Conservation (phyloP, 148 eudicot genomes). For the Cornus florida region DNA sequence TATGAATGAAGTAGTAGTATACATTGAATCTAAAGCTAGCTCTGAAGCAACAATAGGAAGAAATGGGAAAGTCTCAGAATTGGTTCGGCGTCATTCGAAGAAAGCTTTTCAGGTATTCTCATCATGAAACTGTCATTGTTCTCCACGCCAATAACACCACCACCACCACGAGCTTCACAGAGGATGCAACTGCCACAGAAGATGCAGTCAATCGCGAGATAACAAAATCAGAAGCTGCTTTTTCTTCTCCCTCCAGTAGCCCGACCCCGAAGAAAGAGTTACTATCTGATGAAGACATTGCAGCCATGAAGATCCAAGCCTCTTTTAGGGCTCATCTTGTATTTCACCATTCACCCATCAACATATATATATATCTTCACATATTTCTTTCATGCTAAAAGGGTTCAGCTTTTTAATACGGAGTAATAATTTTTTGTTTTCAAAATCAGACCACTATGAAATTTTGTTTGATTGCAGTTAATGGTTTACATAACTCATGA, state of each 20-base stretch:
- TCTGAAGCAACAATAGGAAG: too few relatives aligned
- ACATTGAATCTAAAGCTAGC: too few relatives aligned
- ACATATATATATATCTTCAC: background rate
- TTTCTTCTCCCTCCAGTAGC: constrained; percentile 2
- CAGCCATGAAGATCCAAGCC: constrained; percentile 66
- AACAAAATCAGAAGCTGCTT: constrained; percentile 24
- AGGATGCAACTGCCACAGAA: constrained; percentile 30
- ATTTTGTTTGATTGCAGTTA: too few relatives aligned
- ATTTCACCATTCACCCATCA: background rate
- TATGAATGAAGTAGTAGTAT: too few relatives aligned
- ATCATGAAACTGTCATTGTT: constrained; percentile 41
- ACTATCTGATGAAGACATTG: constrained; percentile 39
- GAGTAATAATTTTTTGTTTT: too few relatives aligned
- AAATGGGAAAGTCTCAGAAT: too few relatives aligned
- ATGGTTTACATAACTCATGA: background rate
- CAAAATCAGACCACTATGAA: too few relatives aligned
- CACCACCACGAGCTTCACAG: constrained; percentile 34
- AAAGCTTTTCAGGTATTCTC: constrained; percentile 36
- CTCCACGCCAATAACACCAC: constrained; percentile 66
- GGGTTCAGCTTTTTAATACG: too few relatives aligned
- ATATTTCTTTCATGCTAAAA: background rate
- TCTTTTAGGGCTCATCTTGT: constrained; percentile 86
- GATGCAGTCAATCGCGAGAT: constrained; percentile 23
- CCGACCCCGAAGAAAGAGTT: background rate
- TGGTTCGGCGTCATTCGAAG: background rate